A percentile compares a stretch with the other conserved stretches of the same genome.
phyloP scores from a whole-genome alignment of 2,329 filamentous ascomycete species.

The Trichoderma lentiforme region DNA sequence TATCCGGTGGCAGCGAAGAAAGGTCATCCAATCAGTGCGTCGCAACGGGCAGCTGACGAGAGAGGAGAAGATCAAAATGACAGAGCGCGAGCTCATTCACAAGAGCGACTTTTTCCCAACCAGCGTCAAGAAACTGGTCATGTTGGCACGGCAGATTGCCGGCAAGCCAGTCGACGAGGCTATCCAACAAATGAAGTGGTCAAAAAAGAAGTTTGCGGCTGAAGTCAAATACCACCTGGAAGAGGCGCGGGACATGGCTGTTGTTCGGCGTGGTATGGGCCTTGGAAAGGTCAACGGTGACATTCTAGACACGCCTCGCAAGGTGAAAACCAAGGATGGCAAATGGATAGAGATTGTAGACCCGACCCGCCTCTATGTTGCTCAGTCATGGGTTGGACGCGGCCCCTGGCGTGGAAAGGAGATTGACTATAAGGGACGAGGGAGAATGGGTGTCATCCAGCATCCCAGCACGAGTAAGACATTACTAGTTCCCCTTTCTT shows the following conservation, averaged over 20 bases:
- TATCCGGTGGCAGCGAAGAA: conserved; percentile 75
- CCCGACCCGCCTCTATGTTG: conserved; percentile 80
- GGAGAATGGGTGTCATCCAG: conserved; percentile 63
- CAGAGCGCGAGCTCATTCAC: conserved; percentile 52
- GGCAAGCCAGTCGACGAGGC: conserved; percentile 95
- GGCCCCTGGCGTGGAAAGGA: conserved; percentile 58
- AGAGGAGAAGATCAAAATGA: conserved; percentile 63
- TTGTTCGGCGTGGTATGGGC: conserved; percentile 82
- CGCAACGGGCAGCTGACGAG: conserved; percentile 53
- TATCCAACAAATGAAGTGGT: conserved; percentile 91
- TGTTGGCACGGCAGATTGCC: conserved; percentile 80
- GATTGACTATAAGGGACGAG: conserved; percentile 72
- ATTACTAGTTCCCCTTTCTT: background rate
- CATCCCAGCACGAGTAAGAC: conserved; percentile 73
- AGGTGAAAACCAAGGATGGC: conserved; percentile 72
- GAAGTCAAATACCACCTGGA: conserved; percentile 79
- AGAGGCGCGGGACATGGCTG: conserved; percentile 74
- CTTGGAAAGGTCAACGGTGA: conserved; percentile 49
- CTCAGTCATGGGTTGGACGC: conserved; percentile 88
- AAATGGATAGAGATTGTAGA: conserved; percentile 68
- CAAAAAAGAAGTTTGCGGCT: conserved; percentile 84
- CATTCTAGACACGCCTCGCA: conserved; percentile 36
- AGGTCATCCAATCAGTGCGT: conserved; percentile 73
- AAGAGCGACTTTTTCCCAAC: conserved; percentile 76
- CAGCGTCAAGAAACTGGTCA: conserved; percentile 85